Evolutionary conservation across 2,329 filamentous ascomycete genomes (phyloP), one percentile per base, ranked within the genome.

Genomic region (Colletotrichum somersetense): DNA sequence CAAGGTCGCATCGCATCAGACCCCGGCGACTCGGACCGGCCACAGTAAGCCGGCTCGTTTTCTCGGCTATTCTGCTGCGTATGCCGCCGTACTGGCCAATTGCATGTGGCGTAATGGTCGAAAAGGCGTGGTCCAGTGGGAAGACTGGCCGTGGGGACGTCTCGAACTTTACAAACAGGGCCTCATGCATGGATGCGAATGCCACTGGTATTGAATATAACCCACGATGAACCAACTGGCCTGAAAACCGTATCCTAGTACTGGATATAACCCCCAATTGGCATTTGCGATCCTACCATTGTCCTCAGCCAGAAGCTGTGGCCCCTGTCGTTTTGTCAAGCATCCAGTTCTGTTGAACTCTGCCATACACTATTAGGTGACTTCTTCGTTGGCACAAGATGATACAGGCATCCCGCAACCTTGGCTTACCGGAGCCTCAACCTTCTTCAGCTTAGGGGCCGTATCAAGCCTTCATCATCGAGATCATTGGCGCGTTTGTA

Each of bases 1-100:
- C 33, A 68, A 68, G 30, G 65, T 68, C 58, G 30, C 52, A 63
- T 58, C 11, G 30, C 52, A 63, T 58, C 7, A 14, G 38, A 33
- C 14, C 48, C 58, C 69, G 38, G 52, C 53, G 40, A 46, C 38
- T 30, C 65, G 69, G 64, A 35, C 69, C 44, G 42, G 44, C 48
- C 52, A 59, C 53, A 38, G 30, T 48, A 35, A 26, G 50, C 16
- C 23, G 64, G 35, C 35, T 57, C 14, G 26, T 30, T 38, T 26
- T 20, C 20, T 48, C 58, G 57, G 68, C 58, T 52, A 53, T 42
- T 65, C n/a, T 48, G 10, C 20, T 48, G 10, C 20, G n/a, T 30
- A 48, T 58, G 26, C 69, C 53, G 65, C 44, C 7, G 8, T 57
- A 18, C 26, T 23, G 20, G 8, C 35, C 53, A 38, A 40, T 40